phyloP scores from a whole-genome alignment of 306 rosid species.

The Vachellia collinsii region DNA sequence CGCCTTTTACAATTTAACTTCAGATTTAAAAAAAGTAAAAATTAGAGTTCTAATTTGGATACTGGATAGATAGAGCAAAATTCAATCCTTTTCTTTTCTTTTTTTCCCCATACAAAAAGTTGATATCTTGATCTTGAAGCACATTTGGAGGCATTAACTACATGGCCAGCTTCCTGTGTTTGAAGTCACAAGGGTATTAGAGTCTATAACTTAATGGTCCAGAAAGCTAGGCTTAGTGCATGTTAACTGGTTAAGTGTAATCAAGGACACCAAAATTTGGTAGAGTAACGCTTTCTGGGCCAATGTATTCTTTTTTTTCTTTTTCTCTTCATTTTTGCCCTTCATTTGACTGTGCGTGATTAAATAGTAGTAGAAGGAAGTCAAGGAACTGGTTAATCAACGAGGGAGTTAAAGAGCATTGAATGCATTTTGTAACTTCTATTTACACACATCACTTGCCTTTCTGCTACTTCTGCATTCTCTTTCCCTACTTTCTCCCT shows the following conservation, averaged over 20 bases:
- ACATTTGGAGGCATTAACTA: background rate
- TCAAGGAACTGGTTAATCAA: slow-evolving; percentile 37
- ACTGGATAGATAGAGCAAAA: background rate
- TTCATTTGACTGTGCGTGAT: background rate
- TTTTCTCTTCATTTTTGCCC: background rate
- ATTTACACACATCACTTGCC: slow-evolving; percentile 52
- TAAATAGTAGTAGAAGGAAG: slow-evolving; percentile 28
- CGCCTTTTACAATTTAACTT: background rate
- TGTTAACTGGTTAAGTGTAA: background rate
- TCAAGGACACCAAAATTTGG: background rate
- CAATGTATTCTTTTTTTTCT: no score
- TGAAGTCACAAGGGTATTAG: background rate
- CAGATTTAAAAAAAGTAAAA: background rate
- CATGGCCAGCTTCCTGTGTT: background rate
- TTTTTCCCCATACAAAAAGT: background rate
- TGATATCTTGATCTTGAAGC: background rate
- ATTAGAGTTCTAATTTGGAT: background rate
- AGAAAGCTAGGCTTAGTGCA: background rate
- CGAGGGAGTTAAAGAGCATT: slow-evolving; percentile 46
- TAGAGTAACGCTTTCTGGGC: no score
- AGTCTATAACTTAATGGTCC: background rate
- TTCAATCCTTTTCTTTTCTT: background rate
- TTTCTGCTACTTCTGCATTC: slow-evolving; percentile 42
- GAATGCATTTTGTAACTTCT: slow-evolving; percentile 57
- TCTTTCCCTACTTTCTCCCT: slow-evolving; percentile 26